These are phyloP conservation scores for Pulveroboletus frians DNA, from an alignment of 768 basidiomycete genomes.

Conservation along the genomic window DNA sequence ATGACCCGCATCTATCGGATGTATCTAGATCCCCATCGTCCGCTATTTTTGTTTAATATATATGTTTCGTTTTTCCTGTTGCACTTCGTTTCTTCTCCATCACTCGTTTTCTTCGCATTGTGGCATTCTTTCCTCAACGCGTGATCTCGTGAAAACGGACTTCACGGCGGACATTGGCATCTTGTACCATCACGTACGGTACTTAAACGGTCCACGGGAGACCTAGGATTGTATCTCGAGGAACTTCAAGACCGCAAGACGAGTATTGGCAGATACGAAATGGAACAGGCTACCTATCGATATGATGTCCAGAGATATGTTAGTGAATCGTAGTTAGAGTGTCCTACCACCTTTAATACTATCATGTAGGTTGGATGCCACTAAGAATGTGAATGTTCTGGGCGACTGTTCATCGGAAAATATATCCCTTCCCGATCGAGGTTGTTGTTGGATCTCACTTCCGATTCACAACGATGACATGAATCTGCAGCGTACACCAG, in stretches of 20 bases:
- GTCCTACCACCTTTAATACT: too few species aligned
- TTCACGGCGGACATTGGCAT: neutral
- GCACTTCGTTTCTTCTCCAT: neutral
- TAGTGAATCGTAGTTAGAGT: too few species aligned
- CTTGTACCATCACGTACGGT: slow-evolving; percentile 5
- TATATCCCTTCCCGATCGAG: too few species aligned
- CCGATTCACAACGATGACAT: too few species aligned
- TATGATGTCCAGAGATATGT: too few species aligned
- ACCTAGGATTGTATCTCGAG: neutral
- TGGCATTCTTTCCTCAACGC: slow-evolving; percentile 3
- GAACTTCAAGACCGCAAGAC: neutral
- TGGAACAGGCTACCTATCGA: too few species aligned
- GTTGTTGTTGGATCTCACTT: too few species aligned
- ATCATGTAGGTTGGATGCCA: too few species aligned
- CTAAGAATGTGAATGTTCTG: too few species aligned
- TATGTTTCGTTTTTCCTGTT: neutral
- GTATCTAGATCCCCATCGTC: neutral
- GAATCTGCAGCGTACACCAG: too few species aligned
- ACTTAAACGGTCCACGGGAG: neutral
- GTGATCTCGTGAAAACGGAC: slow-evolving; percentile 1
- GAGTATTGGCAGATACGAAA: too few species aligned
- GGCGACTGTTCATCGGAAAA: too few species aligned
- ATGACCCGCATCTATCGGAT: neutral
- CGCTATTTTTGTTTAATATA: slow-evolving; percentile 10
- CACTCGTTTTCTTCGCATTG: slow-evolving; percentile 4